Percentiles rank a stretch among this genome's conserved stretches.
Conservation (phyloP, 331 rosid species). For the Acacia pycnantha region DNA sequence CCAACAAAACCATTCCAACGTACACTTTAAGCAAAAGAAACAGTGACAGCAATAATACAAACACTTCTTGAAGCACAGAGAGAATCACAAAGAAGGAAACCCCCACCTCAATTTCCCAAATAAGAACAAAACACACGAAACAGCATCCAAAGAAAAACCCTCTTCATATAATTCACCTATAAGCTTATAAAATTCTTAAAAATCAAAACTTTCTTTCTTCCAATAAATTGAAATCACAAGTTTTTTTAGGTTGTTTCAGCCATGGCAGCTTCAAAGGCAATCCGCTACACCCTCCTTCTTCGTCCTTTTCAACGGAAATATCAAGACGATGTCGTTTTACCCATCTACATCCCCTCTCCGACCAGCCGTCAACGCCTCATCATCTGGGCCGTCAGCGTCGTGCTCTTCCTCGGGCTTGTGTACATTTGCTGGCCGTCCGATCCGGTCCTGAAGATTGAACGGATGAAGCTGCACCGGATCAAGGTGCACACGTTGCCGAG, state of each 20-base stretch:
- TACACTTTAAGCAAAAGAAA: constrained; percentile 37
- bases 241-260: constrained; percentile 3
- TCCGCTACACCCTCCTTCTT: constrained; percentile 27
- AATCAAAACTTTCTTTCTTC: neutral
- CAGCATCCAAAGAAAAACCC: neutral
- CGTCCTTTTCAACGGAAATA: constrained; percentile 4
- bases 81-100: constrained; percentile 23
- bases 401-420: constrained; percentile 19
- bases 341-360: constrained; percentile 25
- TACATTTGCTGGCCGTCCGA: constrained; percentile 63
- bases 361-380: constrained; percentile 20
- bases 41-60: neutral
- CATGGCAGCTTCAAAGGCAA: constrained; percentile 40
- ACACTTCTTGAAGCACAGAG: neutral
- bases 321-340: constrained; percentile 38
- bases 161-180: neutral
- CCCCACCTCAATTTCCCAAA: constrained; percentile 51
- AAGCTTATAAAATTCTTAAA: neutral
- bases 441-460: constrained; percentile 57
- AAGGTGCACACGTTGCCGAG: constrained; percentile 58
- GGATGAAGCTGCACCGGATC: constrained; percentile 45
- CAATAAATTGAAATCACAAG: neutral
- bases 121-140: constrained; percentile 19
- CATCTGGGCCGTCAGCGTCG: constrained; percentile 21
- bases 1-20: constrained; percentile 13